Percentiles rank a stretch among this genome's conserved stretches.
Evolutionary conservation across 129 eudicot species (phyloP).

Genomic region (Erigeron canadensis): DNA sequence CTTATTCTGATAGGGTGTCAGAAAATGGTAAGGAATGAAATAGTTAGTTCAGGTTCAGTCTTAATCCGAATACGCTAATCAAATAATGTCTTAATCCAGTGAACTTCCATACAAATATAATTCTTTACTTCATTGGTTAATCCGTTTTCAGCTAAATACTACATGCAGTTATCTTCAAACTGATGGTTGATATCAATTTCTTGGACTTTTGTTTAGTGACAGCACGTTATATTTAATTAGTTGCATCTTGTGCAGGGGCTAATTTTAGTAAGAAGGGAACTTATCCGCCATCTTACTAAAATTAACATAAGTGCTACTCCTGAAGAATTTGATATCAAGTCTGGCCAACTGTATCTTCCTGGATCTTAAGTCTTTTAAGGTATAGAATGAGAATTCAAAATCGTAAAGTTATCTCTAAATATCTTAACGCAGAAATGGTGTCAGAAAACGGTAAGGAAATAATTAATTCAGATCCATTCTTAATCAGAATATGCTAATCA

Average conservation of each 20-base stretch:
- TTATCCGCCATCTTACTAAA: constrained; percentile 24
- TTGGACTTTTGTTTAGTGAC: not conserved
- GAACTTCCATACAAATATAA: too few species aligned
- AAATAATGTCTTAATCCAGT: too few species aligned
- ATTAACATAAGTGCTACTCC: not conserved
- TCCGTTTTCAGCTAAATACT: not conserved
- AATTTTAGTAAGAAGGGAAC: constrained; percentile 46
- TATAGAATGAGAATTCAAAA: not conserved
- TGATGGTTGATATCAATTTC: not conserved
- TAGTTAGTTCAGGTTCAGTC: not conserved
- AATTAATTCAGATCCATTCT: not conserved
- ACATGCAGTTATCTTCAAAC: not conserved
- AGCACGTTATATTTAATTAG: not conserved
- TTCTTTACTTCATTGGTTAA: too few species aligned
- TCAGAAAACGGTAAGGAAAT: not conserved
- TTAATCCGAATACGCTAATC: not conserved
- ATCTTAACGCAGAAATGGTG: not conserved
- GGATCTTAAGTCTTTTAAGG: not conserved
- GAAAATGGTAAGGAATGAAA: not conserved
- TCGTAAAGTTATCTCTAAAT: not conserved
- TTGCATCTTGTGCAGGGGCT: constrained; percentile 35
- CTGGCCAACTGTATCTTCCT: not conserved
- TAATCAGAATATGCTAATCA: not conserved
- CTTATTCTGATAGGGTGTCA: not conserved
- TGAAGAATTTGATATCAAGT: not conserved